These are phyloP conservation scores for Aurifilum marmelostoma DNA, from an alignment of 2,329 filamentous ascomycete genomes.

Conservation along the genomic window DNA sequence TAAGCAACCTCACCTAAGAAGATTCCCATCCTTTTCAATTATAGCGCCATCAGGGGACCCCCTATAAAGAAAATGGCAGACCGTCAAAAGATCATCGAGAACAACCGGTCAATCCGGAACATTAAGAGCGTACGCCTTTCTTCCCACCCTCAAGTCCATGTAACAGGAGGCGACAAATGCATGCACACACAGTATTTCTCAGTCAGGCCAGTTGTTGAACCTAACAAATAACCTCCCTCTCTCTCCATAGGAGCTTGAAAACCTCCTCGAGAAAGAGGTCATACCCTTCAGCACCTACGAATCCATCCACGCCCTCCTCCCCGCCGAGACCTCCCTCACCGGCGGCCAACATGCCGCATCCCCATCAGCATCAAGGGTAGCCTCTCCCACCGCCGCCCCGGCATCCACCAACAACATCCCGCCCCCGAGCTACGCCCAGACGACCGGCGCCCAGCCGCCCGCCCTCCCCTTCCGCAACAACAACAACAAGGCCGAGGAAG, in stretches of 20 bases:
- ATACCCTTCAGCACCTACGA: constrained; percentile 78
- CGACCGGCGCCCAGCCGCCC: constrained; percentile 42
- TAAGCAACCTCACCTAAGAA: not conserved
- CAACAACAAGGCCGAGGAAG: constrained; percentile 14
- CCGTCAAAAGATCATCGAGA: constrained; percentile 65
- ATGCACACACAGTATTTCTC: not conserved
- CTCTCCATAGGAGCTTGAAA: constrained; percentile 78
- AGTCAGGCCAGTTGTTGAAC: not conserved
- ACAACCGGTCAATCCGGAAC: constrained; percentile 82
- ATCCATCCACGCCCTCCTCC: constrained; percentile 74
- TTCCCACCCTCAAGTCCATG: not conserved
- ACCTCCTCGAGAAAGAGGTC: constrained; percentile 79
- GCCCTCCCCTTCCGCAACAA: constrained; percentile 34
- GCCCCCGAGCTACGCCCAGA: constrained; percentile 57
- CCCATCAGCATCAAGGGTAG: constrained; percentile 31
- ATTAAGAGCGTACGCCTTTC: constrained; percentile 75
- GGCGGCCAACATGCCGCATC: constrained; percentile 48
- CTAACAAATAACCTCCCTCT: not conserved
- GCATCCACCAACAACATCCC: constrained; percentile 38
- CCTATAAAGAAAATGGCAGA: constrained; percentile 38
- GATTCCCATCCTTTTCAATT: too few species aligned
- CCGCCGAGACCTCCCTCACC: constrained; percentile 66
- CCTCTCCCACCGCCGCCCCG: constrained; percentile 35
- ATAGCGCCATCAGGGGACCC: not conserved
- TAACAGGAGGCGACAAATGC: not conserved